A percentile compares a stretch with the other conserved stretches of the same genome.
Conservation (phyloP, 495 filamentous ascomycete genomes). For the Aspergillus ellipticus region DNA sequence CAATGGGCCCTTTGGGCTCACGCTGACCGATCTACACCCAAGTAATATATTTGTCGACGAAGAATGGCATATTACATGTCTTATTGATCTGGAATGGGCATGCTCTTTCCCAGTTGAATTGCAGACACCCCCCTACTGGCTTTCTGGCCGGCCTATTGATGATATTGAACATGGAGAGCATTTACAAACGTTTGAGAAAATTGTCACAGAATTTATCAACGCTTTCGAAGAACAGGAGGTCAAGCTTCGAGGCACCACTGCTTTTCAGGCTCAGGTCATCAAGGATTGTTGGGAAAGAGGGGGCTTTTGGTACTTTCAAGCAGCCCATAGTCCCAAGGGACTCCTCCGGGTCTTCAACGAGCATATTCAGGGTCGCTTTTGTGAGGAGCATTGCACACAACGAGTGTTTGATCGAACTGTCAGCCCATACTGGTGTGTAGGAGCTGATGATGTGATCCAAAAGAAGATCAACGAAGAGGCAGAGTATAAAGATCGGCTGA, state of each 20-base stretch:
- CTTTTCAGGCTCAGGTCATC: conserved; percentile 11
- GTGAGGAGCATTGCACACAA: conserved; percentile 7
- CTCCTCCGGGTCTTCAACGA: conserved; percentile 17
- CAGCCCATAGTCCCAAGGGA: conserved; percentile 16
- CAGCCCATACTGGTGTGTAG: conserved; percentile 13
- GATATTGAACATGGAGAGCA: conserved; percentile 6
- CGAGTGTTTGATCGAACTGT: conserved; percentile 11
- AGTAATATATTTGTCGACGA: conserved; percentile 38
- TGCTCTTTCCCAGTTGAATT: conserved; percentile 23
- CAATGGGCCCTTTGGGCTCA: conserved; percentile 21
- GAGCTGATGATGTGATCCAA: conserved; percentile 8
- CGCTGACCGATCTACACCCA: conserved; percentile 23
- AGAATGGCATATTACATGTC: conserved; percentile 18
- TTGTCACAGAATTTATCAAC: conserved; percentile 11
- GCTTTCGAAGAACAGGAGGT: conserved; percentile 17
- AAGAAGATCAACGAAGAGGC: conserved; percentile 14
- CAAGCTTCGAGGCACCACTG: not conserved
- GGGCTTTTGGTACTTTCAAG: conserved; percentile 27
- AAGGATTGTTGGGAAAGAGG: conserved; percentile 15
- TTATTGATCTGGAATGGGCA: conserved; percentile 26
- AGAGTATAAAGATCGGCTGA: conserved; percentile 12
- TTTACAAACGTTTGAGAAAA: conserved; percentile 4
- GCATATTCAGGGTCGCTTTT: conserved; percentile 18
- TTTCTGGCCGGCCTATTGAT: conserved; percentile 24
- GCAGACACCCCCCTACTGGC: conserved; percentile 27